Conservation (phyloP, 78 protist genomes). For the Acrasis kona region DNA sequence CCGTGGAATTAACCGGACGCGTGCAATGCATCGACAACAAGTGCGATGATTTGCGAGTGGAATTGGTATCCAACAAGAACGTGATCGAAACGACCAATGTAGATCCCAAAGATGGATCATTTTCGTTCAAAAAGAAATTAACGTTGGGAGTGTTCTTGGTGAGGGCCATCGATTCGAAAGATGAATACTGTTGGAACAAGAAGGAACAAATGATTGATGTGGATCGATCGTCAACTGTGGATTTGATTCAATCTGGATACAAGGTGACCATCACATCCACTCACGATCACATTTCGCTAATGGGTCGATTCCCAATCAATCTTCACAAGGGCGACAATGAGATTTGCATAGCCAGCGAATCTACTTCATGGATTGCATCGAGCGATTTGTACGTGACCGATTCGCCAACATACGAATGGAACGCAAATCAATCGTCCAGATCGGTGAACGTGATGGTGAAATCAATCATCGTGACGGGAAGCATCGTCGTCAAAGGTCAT, state of each 20-base stretch:
- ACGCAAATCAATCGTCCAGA: no score
- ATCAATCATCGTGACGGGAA: no score
- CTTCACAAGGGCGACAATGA: not conserved
- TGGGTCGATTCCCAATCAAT: not conserved
- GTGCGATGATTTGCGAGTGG: not conserved
- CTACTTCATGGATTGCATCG: no score
- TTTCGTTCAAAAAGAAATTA: not conserved
- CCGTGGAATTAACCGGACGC: not conserved
- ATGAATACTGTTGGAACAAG: not conserved
- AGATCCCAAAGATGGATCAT: not conserved
- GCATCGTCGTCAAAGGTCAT: no score
- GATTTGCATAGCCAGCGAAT: not conserved
- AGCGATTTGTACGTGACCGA: no score
- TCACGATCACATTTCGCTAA: not conserved
- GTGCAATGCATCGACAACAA: not conserved
- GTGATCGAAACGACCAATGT: not conserved
- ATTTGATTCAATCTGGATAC: not conserved
- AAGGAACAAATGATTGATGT: not conserved
- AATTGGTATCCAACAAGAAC: not conserved
- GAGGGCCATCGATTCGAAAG: not conserved
- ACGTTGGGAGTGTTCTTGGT: not conserved
- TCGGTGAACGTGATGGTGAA: no score
- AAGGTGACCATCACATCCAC: not conserved
- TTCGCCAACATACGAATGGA: no score
- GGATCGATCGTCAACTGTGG: not conserved